Evolutionary conservation across 163 green algal species (phyloP).

Genomic region (Prototheca cutis): DNA sequence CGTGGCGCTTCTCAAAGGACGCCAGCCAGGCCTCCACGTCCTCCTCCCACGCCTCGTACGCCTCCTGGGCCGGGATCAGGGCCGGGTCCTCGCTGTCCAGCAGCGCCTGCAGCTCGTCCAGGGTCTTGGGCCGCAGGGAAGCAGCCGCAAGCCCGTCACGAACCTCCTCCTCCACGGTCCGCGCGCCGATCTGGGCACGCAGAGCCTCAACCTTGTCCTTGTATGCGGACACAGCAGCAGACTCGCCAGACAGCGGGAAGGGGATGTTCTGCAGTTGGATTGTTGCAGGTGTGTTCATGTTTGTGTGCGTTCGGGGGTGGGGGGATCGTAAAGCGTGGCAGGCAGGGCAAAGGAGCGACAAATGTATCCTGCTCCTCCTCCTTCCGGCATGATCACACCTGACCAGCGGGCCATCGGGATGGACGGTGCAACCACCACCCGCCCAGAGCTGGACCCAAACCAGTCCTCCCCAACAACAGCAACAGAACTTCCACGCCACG

Average conservation of each 20-base stretch:
- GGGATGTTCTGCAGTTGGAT: constrained; percentile 27
- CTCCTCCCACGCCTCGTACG: constrained; percentile 20
- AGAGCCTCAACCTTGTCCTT: constrained; percentile 34
- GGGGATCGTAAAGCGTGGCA: no score
- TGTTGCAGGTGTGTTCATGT: neutral
- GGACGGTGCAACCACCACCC: no score
- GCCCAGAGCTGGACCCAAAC: neutral
- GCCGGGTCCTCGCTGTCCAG: neutral
- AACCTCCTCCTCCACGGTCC: constrained; percentile 7
- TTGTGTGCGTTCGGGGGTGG: no score
- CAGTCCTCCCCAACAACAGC: no score
- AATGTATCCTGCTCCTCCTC: no score
- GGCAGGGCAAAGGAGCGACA: no score
- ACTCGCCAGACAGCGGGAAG: constrained; percentile 35
- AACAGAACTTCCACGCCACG: no score
- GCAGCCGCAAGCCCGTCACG: neutral
- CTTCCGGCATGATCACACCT: no score
- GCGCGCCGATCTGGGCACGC: constrained; percentile 26
- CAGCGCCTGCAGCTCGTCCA: neutral
- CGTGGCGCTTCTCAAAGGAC: neutral
- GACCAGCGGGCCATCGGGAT: no score
- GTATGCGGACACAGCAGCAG: constrained; percentile 35
- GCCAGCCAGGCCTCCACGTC: constrained; percentile 21
- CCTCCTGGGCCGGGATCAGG: neutral
- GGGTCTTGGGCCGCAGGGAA: neutral